Evolutionary conservation across 352 stramenopile species (phyloP), one percentile per base, ranked within the genome.

Genomic region (Aphanomyces astaci): DNA sequence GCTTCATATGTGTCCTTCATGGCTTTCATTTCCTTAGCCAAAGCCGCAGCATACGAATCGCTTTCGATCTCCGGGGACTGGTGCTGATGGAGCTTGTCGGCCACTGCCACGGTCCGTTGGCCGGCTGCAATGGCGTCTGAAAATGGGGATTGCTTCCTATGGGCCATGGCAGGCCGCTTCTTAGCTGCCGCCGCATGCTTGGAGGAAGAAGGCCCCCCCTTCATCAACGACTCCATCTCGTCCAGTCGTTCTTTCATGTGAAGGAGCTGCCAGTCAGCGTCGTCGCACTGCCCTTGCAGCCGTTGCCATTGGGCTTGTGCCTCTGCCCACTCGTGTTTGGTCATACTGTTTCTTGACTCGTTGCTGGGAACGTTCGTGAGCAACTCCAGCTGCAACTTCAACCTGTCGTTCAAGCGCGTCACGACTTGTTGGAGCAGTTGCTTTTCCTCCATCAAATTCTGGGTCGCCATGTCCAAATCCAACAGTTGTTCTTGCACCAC

Each of bases 1-100:
- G 17, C 52, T 65, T 90, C 82, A 64, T 89, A 92, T 33, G 79
- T 77, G 11, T 79, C 72, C 54, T 87, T 88, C 77, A 87, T 91
- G 27, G 68, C 72, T 0, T 77, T 70, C 76, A 91, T 90, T 57
- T 89, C 84, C 48, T 82, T 84, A 25, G 77, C 75, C 22, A 90
- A 69, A 31, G 84, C 81, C 11, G 88, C 63, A 4, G 80, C 84
- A 45, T 94, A 94, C 27, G 77, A 90, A 54, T 92, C 82, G 48
- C 48, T 73, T 51, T 80, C 71, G 55, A 33, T 59, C n/a, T n/a
- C n/a, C n/a, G n/a, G 25, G 71, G 52, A n/a, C 62, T 72, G 28
- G 64, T 70, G 32, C 30, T 24, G 52, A 51, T 43, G 77, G 11
- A 92, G 70, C 49, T 89, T 70, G 24, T 89, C 76, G 1, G 76